phyloP scores from a whole-genome alignment of 2,329 filamentous ascomycete genomes.

The Colletotrichum coccodes region DNA sequence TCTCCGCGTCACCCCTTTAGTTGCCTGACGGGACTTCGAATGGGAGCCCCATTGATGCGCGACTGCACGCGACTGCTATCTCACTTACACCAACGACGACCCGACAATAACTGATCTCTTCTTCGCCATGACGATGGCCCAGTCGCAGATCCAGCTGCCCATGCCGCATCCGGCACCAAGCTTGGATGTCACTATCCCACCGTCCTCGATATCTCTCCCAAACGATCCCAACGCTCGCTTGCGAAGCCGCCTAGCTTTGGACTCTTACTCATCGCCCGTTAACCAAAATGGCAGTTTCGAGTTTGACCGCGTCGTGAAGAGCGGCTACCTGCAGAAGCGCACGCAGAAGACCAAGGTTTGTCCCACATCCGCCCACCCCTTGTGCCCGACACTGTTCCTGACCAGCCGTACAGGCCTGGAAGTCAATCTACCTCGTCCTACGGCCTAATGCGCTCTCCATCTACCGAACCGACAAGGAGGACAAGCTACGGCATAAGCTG shows the following conservation, averaged over 20 bases:
- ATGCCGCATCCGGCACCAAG: slow-evolving; percentile 21
- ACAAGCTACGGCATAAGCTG: slow-evolving; percentile 88
- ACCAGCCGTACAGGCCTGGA: slow-evolving; percentile 77
- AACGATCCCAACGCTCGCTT: slow-evolving; percentile 41
- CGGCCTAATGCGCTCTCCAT: slow-evolving; percentile 90
- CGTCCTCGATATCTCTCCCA: slow-evolving; percentile 31
- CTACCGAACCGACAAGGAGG: slow-evolving; percentile 92
- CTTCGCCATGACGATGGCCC: slow-evolving; percentile 23
- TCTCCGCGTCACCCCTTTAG: neutral
- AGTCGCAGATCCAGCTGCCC: slow-evolving; percentile 25
- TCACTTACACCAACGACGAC: slow-evolving; percentile 5
- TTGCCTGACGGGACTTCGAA: slow-evolving; percentile 9
- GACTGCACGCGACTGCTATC: slow-evolving; percentile 22
- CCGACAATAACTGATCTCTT: slow-evolving; percentile 5
- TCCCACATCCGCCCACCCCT: neutral
- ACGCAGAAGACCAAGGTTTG: slow-evolving; percentile 92
- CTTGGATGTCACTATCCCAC: slow-evolving; percentile 37
- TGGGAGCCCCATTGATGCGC: slow-evolving; percentile 23
- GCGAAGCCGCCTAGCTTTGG: slow-evolving; percentile 60
- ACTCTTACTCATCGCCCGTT: slow-evolving; percentile 80
- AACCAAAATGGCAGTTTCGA: slow-evolving; percentile 97
- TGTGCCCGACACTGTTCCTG: neutral
- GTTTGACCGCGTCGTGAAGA: slow-evolving; percentile 93
- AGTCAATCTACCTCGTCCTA: slow-evolving; percentile 87
- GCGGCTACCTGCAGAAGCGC: slow-evolving; percentile 85